Evolutionary conservation across 1,139 yeast species (phyloP).

Genomic region (Pichia sp.): DNA sequence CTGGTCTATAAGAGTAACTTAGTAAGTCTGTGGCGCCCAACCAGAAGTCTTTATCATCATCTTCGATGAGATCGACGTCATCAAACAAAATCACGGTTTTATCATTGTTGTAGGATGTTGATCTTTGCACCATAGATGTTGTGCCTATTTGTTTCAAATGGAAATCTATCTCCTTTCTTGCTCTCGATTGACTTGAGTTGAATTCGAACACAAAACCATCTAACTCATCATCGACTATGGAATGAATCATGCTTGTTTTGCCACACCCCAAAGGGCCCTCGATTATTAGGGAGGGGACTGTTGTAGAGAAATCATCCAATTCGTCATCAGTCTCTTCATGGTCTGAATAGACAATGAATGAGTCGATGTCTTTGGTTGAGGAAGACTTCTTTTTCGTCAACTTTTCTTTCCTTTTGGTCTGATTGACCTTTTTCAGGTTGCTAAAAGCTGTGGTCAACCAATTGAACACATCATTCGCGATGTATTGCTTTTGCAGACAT

Average conservation of each 20-base stretch:
- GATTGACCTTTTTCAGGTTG: slow-evolving; percentile 36
- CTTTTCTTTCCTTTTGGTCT: slow-evolving; percentile 33
- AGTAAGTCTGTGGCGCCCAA: slow-evolving; percentile 59
- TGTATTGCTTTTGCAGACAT: slow-evolving; percentile 22
- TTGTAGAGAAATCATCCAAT: slow-evolving; percentile 30
- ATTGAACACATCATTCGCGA: slow-evolving; percentile 30
- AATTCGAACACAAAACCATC: slow-evolving; percentile 79
- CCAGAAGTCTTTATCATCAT: slow-evolving; percentile 74
- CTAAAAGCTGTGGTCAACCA: slow-evolving; percentile 53
- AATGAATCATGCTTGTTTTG: slow-evolving; percentile 70
- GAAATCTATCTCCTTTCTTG: slow-evolving; percentile 64
- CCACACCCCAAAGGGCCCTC: slow-evolving; percentile 75
- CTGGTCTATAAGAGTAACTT: slow-evolving; percentile 68
- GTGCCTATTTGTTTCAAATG: slow-evolving; percentile 76
- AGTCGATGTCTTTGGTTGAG: slow-evolving; percentile 34
- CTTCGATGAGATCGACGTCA: slow-evolving; percentile 80
- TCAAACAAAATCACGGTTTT: slow-evolving; percentile 60
- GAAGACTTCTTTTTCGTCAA: slow-evolving; percentile 30
- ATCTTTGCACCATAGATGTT: slow-evolving; percentile 59
- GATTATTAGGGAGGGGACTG: slow-evolving; percentile 61
- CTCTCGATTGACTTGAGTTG: slow-evolving; percentile 66
- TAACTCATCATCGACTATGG: slow-evolving; percentile 55
- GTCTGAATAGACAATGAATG: slow-evolving; percentile 41
- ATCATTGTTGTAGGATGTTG: slow-evolving; percentile 9
- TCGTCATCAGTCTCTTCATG: slow-evolving; percentile 31